These are phyloP conservation scores for Closterium sp. DNA, from an alignment of 139 green algal species.

Conservation along the genomic window DNA sequence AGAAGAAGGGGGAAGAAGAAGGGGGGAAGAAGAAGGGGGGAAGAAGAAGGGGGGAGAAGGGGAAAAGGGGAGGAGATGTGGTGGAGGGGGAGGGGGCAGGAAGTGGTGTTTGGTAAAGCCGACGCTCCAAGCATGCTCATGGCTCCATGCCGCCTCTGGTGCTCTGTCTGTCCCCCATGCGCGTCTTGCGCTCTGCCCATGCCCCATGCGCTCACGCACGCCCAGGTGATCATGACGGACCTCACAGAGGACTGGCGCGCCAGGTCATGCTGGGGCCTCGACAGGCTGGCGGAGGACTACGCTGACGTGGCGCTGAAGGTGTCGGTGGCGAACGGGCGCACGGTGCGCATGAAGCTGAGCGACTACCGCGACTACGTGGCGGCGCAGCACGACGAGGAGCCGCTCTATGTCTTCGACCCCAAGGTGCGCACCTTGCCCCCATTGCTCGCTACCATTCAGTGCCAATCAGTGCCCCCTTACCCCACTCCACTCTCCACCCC, in stretches of 20 bases:
- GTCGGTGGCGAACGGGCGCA: slow-evolving; percentile 16
- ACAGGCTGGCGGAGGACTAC: neutral
- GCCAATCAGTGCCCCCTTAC: too few relatives aligned
- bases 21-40: too few relatives aligned
- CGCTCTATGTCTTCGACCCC: slow-evolving; percentile 49
- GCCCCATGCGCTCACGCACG: neutral
- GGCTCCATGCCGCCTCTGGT: neutral
- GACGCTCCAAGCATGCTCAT: too few relatives aligned
- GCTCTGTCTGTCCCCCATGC: neutral
- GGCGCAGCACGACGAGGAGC: slow-evolving; percentile 41
- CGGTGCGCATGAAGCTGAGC: slow-evolving; percentile 27
- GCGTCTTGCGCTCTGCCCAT: neutral
- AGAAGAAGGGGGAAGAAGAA: too few relatives aligned
- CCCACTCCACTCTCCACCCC: neutral
- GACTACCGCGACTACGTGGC: slow-evolving; percentile 39
- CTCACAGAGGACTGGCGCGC: slow-evolving; percentile 10
- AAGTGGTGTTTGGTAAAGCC: too few relatives aligned
- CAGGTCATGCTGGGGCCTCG: slow-evolving; percentile 4
- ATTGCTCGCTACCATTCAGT: too few relatives aligned
- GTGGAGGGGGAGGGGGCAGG: neutral
- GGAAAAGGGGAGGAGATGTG: neutral
- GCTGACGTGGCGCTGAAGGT: slow-evolving; percentile 22
- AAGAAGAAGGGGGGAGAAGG: too few relatives aligned
- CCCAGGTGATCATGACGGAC: slow-evolving; percentile 42
- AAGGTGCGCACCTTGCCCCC: slow-evolving; percentile 27